Evolutionary conservation across 495 filamentous ascomycete species (phyloP).

Genomic region (Aspergillus sclerotiicarbonarius): DNA sequence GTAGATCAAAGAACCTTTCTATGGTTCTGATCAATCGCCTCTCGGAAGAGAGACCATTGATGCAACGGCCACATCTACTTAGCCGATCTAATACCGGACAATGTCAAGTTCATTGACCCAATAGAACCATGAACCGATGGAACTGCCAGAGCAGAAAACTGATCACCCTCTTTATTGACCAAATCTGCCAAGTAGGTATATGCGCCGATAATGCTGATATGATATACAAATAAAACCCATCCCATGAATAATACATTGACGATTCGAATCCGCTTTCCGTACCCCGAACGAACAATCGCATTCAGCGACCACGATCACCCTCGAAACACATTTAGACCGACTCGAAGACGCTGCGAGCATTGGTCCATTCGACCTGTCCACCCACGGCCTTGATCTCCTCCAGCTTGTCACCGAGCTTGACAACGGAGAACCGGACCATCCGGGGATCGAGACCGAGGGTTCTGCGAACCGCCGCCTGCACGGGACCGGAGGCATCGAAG

Average conservation of each 20-base stretch:
- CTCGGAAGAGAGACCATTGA: not conserved
- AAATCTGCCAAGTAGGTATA: constrained; percentile 17
- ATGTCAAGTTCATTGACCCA: too few relatives aligned
- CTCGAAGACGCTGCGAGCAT: constrained; percentile 29
- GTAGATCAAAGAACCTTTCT: too few relatives aligned
- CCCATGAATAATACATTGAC: constrained; percentile 32
- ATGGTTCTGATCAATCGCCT: too few relatives aligned
- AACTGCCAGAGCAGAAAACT: constrained; percentile 5
- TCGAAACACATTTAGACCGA: constrained; percentile 20
- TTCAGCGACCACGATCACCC: constrained; percentile 1
- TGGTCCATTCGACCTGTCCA: constrained; percentile 61
- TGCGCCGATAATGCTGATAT: constrained; percentile 43
- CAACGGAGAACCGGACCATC: constrained; percentile 80
- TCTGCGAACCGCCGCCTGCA: constrained; percentile 68
- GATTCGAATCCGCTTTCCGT: constrained; percentile 12
- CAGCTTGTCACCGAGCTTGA: constrained; percentile 81
- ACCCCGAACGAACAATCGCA: constrained; percentile 18
- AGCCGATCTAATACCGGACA: not conserved
- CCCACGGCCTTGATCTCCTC: constrained; percentile 62
- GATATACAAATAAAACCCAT: constrained; percentile 28
- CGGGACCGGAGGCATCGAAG: constrained; percentile 71
- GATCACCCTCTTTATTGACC: constrained; percentile 8
- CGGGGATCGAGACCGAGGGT: constrained; percentile 85
- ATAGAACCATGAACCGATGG: too few relatives aligned
- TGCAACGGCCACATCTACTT: not conserved